Percentiles rank a stretch among this genome's conserved stretches.
Evolutionary conservation across 345 rosid genomes (phyloP).

Genomic region (Nasturtium officinale): DNA sequence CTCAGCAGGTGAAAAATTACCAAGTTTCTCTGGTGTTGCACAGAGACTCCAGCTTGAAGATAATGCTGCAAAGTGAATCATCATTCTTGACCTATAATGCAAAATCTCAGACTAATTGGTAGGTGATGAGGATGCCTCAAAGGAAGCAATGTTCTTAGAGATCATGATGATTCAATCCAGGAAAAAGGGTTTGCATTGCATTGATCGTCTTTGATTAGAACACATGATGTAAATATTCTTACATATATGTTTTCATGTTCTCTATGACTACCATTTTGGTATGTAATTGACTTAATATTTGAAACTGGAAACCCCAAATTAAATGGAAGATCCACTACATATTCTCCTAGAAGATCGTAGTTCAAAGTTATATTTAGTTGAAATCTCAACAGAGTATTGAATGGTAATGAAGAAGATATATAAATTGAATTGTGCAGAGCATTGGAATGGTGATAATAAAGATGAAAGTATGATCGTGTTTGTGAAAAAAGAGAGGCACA

Average conservation of each 20-base stretch:
- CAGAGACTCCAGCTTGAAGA: conserved; percentile 28
- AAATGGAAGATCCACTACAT: not conserved
- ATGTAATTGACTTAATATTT: conserved; percentile 1
- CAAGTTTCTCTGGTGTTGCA: not conserved
- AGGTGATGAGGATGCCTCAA: conserved; percentile 14
- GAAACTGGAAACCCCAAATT: not conserved
- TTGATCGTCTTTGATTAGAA: conserved; percentile 17
- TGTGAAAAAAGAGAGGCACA: conserved; percentile 9
- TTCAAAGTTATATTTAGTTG: not conserved
- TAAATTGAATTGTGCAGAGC: not conserved
- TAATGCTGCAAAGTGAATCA: conserved; percentile 24
- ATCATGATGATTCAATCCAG: conserved; percentile 11
- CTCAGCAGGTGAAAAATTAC: conserved; percentile 38
- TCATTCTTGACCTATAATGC: conserved; percentile 9
- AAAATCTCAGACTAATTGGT: conserved; percentile 22
- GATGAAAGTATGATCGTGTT: conserved; percentile 34
- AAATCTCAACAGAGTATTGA: not conserved
- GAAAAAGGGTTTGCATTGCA: conserved; percentile 1
- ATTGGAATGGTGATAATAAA: conserved; percentile 18
- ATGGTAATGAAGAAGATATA: not conserved
- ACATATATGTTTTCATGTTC: conserved; percentile 21
- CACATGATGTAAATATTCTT: conserved; percentile 34
- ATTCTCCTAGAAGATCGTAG: not conserved
- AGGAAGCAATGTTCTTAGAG: conserved; percentile 10
- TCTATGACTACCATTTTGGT: conserved; percentile 10